Evolutionary conservation across 306 rosid species (phyloP).

Genomic region (Trichosanthes truncata): DNA sequence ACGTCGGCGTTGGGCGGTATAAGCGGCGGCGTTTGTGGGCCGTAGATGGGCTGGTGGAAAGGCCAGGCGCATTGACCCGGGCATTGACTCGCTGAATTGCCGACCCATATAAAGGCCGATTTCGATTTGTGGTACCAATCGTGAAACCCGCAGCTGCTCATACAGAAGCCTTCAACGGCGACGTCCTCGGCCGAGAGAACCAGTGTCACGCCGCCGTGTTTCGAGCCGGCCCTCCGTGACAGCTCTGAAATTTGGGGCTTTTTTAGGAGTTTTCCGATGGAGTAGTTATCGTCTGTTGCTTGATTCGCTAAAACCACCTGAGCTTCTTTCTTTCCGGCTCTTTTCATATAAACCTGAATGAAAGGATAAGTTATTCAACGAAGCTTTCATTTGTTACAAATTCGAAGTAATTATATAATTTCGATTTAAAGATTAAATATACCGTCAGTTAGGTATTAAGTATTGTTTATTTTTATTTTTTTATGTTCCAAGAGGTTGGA

Average conservation of each 20-base stretch:
- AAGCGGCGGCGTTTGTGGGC: slow-evolving; percentile 26
- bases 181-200: slow-evolving; percentile 26
- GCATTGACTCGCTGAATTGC: slow-evolving; percentile 28
- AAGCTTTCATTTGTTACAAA: too few species aligned
- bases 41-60: slow-evolving; percentile 29
- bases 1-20: slow-evolving; percentile 28
- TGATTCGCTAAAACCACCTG: slow-evolving; percentile 7
- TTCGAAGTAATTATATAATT: too few species aligned
- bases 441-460: too few species aligned
- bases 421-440: too few species aligned
- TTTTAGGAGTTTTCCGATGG: slow-evolving; percentile 17
- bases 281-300: slow-evolving; percentile 12
- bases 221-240: background rate
- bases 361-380: too few species aligned
- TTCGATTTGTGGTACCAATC: background rate
- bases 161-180: slow-evolving; percentile 30
- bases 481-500: too few species aligned
- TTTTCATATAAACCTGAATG: slow-evolving; percentile 20
- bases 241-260: slow-evolving; percentile 14
- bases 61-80: slow-evolving; percentile 36
- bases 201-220: slow-evolving; percentile 5
- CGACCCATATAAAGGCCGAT: slow-evolving; percentile 21
- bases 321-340: slow-evolving; percentile 13
- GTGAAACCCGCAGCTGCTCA: slow-evolving; percentile 28
- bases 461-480: too few species aligned